Conservation (phyloP, 441 rosid species). For the Eutrema salsugineum region DNA sequence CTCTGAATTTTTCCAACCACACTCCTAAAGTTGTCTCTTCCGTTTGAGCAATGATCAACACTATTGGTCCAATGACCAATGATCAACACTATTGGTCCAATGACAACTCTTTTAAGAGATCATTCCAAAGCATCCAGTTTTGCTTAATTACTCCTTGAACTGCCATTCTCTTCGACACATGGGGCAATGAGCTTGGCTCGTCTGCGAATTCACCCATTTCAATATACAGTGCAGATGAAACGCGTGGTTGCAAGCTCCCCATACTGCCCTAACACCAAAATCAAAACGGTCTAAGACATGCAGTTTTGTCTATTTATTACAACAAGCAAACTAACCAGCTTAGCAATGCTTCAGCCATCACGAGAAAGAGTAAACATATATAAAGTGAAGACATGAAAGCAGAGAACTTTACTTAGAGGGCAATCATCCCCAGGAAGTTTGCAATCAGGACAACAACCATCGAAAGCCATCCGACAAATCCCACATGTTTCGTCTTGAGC, state of each 20-base stretch:
- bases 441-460: constrained; percentile 94
- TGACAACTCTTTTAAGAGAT: background rate
- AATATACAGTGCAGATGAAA: constrained; percentile 91
- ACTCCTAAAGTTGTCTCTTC: background rate
- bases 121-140: background rate
- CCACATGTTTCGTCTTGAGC: constrained; percentile 97
- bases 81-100: background rate
- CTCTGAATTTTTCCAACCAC: background rate
- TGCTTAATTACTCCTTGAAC: constrained; percentile 49
- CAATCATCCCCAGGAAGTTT: constrained; percentile 93
- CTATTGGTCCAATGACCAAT: background rate
- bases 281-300: background rate
- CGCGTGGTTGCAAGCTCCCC: constrained; percentile 88
- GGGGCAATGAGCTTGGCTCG: constrained; percentile 80
- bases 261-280: constrained; percentile 41
- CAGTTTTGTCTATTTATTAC: background rate
- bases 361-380: background rate
- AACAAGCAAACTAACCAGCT: background rate
- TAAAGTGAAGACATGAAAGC: background rate
- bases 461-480: constrained; percentile 96
- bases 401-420: constrained; percentile 63
- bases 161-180: constrained; percentile 92
- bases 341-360: background rate
- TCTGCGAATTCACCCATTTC: constrained; percentile 87
- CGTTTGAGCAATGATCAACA: background rate